phyloP scores from a whole-genome alignment of 768 basidiomycete species.

The Mycena epipterygia region DNA sequence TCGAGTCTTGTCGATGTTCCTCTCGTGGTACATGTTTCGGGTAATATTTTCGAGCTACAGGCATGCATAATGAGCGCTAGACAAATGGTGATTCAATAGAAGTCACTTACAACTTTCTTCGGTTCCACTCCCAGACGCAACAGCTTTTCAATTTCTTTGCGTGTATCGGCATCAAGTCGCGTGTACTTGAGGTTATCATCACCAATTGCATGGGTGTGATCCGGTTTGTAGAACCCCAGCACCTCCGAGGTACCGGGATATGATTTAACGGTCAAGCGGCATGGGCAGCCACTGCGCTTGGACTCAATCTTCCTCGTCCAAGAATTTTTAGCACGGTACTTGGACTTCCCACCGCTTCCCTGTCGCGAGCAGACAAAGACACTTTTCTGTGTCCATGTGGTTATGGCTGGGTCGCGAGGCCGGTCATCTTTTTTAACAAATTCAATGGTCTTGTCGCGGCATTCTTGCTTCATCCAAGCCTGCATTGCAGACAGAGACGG shows the following conservation, averaged over 20 bases:
- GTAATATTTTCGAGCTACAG: neutral
- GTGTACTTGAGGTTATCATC: neutral
- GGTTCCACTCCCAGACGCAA: neutral
- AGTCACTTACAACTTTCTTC: neutral
- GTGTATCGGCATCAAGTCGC: neutral
- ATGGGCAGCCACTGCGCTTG: neutral
- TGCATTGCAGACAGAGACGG: constrained; percentile 5
- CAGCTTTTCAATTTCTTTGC: neutral
- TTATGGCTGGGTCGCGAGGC: neutral
- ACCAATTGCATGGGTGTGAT: neutral
- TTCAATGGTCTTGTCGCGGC: neutral
- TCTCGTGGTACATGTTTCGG: neutral
- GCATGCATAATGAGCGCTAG: neutral
- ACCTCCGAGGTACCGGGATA: neutral
- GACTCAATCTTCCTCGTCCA: neutral
- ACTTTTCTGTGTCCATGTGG: neutral
- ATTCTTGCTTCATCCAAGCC: neutral
- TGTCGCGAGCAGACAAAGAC: neutral
- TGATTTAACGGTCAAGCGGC: neutral
- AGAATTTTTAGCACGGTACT: neutral
- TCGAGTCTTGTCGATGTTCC: neutral
- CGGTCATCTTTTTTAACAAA: constrained; percentile 1
- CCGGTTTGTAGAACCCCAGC: neutral
- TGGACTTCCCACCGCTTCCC: constrained; percentile 7
- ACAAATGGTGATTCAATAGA: neutral